Evolutionary conservation across 2,329 filamentous ascomycete species (phyloP).

Genomic region (Emergomyces pasteurianus): DNA sequence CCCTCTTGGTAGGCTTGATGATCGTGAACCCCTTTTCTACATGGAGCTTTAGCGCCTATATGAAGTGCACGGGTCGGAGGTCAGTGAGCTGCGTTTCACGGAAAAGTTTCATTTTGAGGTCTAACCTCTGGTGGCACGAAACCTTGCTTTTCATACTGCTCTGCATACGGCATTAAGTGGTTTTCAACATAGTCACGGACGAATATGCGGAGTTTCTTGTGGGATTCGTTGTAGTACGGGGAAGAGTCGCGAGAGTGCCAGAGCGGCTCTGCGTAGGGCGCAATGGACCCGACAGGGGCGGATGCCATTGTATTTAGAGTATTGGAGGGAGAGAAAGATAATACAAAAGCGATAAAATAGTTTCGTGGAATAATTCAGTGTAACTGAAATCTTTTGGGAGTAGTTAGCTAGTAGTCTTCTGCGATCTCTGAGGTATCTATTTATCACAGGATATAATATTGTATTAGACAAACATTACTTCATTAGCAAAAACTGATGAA

Average conservation of each 20-base stretch:
- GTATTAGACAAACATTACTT: neutral
- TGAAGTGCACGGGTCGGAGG: neutral
- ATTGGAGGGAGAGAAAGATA: neutral
- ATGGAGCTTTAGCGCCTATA: slow-evolving; percentile 26
- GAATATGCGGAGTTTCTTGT: slow-evolving; percentile 45
- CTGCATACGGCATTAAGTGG: slow-evolving; percentile 44
- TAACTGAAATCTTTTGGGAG: neutral
- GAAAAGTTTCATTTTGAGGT: neutral
- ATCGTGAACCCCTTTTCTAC: slow-evolving; percentile 30
- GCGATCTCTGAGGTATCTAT: neutral
- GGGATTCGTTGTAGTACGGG: slow-evolving; percentile 52
- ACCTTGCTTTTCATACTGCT: slow-evolving; percentile 52
- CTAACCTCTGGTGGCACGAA: slow-evolving; percentile 34
- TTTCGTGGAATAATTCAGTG: neutral
- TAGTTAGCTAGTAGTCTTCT: too few species aligned
- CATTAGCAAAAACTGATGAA: neutral
- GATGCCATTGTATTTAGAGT: neutral
- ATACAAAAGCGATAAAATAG: neutral
- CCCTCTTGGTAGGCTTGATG: slow-evolving; percentile 24
- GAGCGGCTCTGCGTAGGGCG: slow-evolving; percentile 29
- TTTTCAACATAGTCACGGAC: slow-evolving; percentile 49
- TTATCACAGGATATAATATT: neutral
- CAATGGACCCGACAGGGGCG: neutral
- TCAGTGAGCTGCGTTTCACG: neutral
- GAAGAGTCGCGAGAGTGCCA: slow-evolving; percentile 36